phyloP scores from a whole-genome alignment of 805 yeast species.

The Brettanomyces nanus region DNA sequence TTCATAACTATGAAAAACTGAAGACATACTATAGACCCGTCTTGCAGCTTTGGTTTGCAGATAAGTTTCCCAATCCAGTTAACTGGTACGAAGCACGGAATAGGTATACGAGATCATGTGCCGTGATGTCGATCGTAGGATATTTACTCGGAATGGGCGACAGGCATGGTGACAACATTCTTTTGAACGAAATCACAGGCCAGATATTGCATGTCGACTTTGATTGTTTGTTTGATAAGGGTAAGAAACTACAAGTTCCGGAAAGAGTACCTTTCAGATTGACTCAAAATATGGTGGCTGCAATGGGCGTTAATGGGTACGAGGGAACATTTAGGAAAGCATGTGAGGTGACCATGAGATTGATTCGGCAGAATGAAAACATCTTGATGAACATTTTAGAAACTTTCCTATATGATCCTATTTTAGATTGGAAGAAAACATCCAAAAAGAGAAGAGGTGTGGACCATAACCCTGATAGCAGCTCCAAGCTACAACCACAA shows the following conservation, averaged over 20 bases:
- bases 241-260: constrained; percentile 64
- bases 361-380: constrained; percentile 73
- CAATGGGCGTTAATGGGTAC: constrained; percentile 74
- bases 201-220: constrained; percentile 89
- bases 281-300: constrained; percentile 83
- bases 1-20: constrained; percentile 28
- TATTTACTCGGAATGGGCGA: constrained; percentile 92
- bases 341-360: constrained; percentile 71
- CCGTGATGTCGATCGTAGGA: constrained; percentile 98
- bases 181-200: constrained; percentile 68
- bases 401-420: constrained; percentile 87
- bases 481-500: constrained; percentile 40
- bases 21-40: constrained; percentile 50
- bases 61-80: constrained; percentile 82
- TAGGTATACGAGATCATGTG: constrained; percentile 66
- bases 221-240: constrained; percentile 91
- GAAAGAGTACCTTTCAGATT: constrained; percentile 92
- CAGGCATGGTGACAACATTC: constrained; percentile 87
- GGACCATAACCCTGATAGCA: constrained; percentile 25
- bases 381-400: constrained; percentile 85
- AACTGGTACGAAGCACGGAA: constrained; percentile 80
- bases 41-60: constrained; percentile 79
- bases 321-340: constrained; percentile 86
- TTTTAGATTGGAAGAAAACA: constrained; percentile 59
- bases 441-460: constrained; percentile 18